Evolutionary conservation across 2,329 filamentous ascomycete genomes (phyloP).

Genomic region (Exophiala phaeomuriformis): DNA sequence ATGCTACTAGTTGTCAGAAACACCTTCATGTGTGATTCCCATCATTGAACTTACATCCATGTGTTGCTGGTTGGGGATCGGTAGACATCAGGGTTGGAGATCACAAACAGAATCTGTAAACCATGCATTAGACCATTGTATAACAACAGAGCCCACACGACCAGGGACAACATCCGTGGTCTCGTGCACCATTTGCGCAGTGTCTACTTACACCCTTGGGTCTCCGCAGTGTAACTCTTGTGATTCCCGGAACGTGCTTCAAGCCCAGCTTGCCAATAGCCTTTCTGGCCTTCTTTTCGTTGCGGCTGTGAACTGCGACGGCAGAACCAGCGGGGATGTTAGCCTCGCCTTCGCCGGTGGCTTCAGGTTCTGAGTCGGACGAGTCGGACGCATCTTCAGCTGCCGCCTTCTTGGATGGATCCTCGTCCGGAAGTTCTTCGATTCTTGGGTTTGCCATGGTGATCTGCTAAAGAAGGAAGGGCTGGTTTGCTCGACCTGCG

Average conservation of each 20-base stretch:
- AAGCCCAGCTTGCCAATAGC: constrained; percentile 97
- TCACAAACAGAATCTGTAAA: constrained; percentile 90
- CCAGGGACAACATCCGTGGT: neutral
- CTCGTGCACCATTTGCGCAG: neutral
- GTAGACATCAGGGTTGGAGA: constrained; percentile 99
- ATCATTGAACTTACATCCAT: constrained; percentile 72
- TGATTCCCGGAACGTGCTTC: constrained; percentile 94
- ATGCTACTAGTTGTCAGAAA: constrained; percentile 54
- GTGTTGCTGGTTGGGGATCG: constrained; percentile 99
- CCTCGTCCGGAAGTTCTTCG: constrained; percentile 88
- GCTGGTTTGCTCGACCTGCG: neutral
- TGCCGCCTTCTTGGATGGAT: constrained; percentile 76
- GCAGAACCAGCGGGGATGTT: constrained; percentile 75
- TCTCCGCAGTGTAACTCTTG: constrained; percentile 91
- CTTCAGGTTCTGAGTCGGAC: constrained; percentile 44
- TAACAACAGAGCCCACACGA: neutral
- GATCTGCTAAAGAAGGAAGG: constrained; percentile 19
- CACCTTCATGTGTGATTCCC: neutral
- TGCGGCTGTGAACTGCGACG: constrained; percentile 91
- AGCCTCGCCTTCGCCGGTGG: constrained; percentile 42
- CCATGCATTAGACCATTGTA: constrained; percentile 1
- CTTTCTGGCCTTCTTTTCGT: constrained; percentile 99
- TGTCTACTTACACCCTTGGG: constrained; percentile 90
- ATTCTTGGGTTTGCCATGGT: constrained; percentile 95
- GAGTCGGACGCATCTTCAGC: constrained; percentile 58